These are phyloP conservation scores for Verticillium nonalfalfae DNA, from an alignment of 2,329 filamentous ascomycete genomes.

Conservation along the genomic window DNA sequence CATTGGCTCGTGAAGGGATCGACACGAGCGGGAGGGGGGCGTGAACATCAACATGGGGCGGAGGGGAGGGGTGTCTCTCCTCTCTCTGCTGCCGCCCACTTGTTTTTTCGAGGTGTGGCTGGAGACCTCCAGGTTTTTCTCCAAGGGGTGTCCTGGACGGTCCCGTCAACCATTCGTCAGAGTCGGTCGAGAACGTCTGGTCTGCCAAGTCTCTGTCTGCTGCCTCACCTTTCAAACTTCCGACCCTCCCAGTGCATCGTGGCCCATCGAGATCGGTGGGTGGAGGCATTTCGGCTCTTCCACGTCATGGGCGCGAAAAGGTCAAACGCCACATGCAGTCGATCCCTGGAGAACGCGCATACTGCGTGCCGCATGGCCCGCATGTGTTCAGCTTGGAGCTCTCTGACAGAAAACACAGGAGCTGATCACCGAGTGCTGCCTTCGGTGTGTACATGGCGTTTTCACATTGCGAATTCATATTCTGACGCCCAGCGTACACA, in stretches of 20 bases:
- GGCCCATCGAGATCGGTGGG: not conserved
- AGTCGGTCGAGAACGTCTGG: not conserved
- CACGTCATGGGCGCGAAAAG: not conserved
- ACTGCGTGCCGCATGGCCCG: not conserved
- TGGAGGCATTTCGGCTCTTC: not conserved
- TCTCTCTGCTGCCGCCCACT: not conserved
- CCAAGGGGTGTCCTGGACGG: not conserved
- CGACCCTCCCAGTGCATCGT: not conserved
- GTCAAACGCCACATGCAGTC: not conserved
- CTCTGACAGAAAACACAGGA: not conserved
- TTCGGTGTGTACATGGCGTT: not conserved
- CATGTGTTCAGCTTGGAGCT: not conserved
- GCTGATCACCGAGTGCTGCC: not conserved
- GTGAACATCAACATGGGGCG: not conserved
- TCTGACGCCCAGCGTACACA: not conserved
- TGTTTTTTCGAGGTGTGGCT: not conserved
- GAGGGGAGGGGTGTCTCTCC: not conserved
- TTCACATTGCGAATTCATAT: not conserved
- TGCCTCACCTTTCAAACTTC: not conserved
- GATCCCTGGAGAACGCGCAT: not conserved
- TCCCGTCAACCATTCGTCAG: not conserved
- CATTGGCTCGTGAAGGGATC: constrained; percentile 22
- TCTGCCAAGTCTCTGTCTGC: not conserved
- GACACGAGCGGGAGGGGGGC: constrained; percentile 2
- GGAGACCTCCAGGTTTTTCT: not conserved